Evolutionary conservation across 2,329 filamentous ascomycete species (phyloP), one percentile per base, ranked within the genome.

Genomic region (Blumeria hordei): DNA sequence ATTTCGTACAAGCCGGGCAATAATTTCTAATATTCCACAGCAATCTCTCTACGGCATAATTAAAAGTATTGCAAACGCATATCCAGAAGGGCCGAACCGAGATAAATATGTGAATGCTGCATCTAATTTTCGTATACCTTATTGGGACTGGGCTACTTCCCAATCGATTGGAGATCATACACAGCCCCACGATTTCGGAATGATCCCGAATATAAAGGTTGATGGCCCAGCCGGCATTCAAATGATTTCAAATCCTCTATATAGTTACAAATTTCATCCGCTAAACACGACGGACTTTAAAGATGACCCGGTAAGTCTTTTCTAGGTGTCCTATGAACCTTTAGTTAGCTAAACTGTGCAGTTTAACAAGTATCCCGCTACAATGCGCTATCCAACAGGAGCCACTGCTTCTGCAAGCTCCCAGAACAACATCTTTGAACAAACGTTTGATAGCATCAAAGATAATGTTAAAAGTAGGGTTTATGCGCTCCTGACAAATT

Each of bases 401-500:
- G 63, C 66, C 51, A 64, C 64, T 49, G 58, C 66, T 0, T 63
- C 67, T 36, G 74, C 75, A 14, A 63, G 64, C 9, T 83, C 80
- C n/a, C 74, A 80, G 61, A 78, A 84, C 59, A 68, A 74, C 3
- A 66, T 72, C 18, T 72, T 82, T 34, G 74, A 72, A 11, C 62
- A 69, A 11, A 70, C 73, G 14, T 64, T 81, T 14, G 70, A 76
- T 58, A 70, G 69, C 32, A 75, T 74, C 58, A 70, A 77, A 5
- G 65, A 69, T 2, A 72, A 72, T 12, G 71, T 80, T 39, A 75
- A 79, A 62, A 72, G 78, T 59, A 74, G 85, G 11, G 70, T 88
- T 1, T 82, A 80, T 61, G 80, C 77, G 54, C 70, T 87, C 1
- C 76, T 84, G 58, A 77, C 80, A 8, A 77, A 75, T 56, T 85